These are phyloP conservation scores for Hippophae rhamnoides DNA, from an alignment of 306 rosid species.

Conservation along the genomic window DNA sequence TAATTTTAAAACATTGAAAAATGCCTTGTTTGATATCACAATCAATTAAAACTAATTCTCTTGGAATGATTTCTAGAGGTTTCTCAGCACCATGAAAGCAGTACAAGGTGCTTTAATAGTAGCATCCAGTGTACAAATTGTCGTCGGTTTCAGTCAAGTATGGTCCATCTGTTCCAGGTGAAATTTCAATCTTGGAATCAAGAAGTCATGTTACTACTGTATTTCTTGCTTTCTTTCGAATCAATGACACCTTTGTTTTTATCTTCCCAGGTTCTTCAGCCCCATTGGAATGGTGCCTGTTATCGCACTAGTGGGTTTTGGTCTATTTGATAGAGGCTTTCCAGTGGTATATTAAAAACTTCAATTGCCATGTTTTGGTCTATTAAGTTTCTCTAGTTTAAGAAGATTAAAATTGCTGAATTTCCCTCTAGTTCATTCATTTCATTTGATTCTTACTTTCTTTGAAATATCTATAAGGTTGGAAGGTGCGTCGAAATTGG, in stretches of 20 bases:
- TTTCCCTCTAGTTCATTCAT: not conserved
- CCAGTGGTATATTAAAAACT: slow-evolving; percentile 62
- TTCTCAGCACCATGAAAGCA: slow-evolving; percentile 83
- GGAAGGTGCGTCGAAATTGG: slow-evolving; percentile 96
- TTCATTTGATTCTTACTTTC: not conserved
- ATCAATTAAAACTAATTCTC: slow-evolving; percentile 6
- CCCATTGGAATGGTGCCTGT: slow-evolving; percentile 99
- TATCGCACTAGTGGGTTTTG: slow-evolving; percentile 88
- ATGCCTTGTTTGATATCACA: not conserved
- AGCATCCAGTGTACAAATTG: slow-evolving; percentile 88
- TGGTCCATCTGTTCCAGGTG: slow-evolving; percentile 99
- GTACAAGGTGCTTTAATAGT: slow-evolving; percentile 89
- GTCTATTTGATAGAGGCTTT: slow-evolving; percentile 92
- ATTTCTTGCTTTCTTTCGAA: not conserved
- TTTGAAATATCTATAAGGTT: slow-evolving; percentile 43
- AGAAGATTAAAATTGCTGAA: slow-evolving; percentile 4
- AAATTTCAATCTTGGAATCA: not conserved
- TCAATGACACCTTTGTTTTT: slow-evolving; percentile 5
- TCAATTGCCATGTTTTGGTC: slow-evolving; percentile 4
- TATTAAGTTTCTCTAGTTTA: not conserved
- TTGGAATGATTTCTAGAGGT: slow-evolving; percentile 49
- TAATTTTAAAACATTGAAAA: not conserved
- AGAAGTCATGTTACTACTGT: slow-evolving; percentile 1
- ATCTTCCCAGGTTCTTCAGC: slow-evolving; percentile 71
- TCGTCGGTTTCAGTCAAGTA: slow-evolving; percentile 86